Conservation (phyloP, 345 rosid species). For the Lepidium africanum region DNA sequence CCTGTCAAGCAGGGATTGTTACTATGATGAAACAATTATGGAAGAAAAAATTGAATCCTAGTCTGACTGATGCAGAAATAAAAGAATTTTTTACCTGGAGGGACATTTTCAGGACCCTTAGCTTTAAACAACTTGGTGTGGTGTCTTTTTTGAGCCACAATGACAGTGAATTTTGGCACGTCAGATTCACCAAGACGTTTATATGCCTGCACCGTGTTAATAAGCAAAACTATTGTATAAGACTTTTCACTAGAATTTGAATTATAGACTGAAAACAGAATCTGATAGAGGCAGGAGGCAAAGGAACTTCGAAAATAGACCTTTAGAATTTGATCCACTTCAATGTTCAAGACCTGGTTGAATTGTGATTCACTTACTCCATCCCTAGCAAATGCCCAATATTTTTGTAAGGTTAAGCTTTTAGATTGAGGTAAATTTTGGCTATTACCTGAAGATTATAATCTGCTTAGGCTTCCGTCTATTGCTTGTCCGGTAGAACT, state of each 20-base stretch:
- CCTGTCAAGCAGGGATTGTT: conserved; percentile 31
- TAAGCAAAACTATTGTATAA: not conserved
- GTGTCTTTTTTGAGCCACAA: conserved; percentile 85
- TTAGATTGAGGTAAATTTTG: not conserved
- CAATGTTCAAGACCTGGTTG: conserved; percentile 74
- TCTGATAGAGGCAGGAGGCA: conserved; percentile 3
- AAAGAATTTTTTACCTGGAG: conserved; percentile 49
- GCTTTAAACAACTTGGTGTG: conserved; percentile 76
- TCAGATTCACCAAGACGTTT: conserved; percentile 55
- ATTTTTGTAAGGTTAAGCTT: not conserved
- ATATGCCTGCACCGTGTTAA: conserved; percentile 50
- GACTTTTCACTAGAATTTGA: not conserved
- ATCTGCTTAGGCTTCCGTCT: conserved; percentile 62
- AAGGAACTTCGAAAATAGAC: conserved; percentile 26
- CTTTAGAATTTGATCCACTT: conserved; percentile 78
- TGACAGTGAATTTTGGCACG: conserved; percentile 74
- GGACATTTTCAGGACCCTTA: conserved; percentile 62
- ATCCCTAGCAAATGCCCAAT: conserved; percentile 44
- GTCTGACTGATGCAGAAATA: not conserved
- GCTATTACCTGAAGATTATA: conserved; percentile 66
- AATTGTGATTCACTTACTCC: conserved; percentile 90
- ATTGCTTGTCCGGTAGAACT: conserved; percentile 54
- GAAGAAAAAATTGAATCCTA: not conserved
- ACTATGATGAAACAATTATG: not conserved
- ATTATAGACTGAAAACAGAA: not conserved